Conservation (phyloP, 2,329 filamentous ascomycete species). For the Colletotrichum sp. region DNA sequence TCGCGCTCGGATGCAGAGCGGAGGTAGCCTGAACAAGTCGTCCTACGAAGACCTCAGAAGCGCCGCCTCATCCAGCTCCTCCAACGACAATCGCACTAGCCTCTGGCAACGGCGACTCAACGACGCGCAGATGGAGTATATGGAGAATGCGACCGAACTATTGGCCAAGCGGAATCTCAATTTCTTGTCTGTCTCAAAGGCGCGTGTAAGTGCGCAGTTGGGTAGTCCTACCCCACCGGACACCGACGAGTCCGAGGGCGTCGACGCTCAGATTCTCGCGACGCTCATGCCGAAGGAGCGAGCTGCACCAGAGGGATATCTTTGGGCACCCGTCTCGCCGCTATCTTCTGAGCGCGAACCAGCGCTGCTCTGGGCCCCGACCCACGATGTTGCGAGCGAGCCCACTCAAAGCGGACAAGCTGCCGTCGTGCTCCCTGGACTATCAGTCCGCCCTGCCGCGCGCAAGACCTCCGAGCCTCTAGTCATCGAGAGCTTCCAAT, state of each 20-base stretch:
- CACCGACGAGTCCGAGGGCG: constrained; percentile 49
- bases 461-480: constrained; percentile 38
- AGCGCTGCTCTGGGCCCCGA: constrained; percentile 1
- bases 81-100: constrained; percentile 35
- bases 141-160: constrained; percentile 43
- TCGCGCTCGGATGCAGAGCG: constrained; percentile 38
- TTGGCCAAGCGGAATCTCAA: constrained; percentile 42
- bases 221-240: constrained; percentile 61
- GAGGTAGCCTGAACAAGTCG: constrained; percentile 25
- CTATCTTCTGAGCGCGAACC: constrained; percentile 7
- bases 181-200: constrained; percentile 37
- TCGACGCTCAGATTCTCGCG: constrained; percentile 30
- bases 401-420: background rate
- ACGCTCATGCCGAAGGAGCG: constrained; percentile 17
- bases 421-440: constrained; percentile 27
- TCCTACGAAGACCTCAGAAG: constrained; percentile 30
- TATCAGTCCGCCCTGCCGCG: constrained; percentile 37
- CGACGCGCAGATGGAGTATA: constrained; percentile 50
- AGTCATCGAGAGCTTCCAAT: constrained; percentile 36
- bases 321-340: constrained; percentile 13
- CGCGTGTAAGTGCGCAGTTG: constrained; percentile 31
- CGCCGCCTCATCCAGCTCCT: constrained; percentile 31
- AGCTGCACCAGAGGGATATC: constrained; percentile 1
- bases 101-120: constrained; percentile 50
- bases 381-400: background rate